A percentile compares a stretch with the other conserved stretches of the same genome.
Evolutionary conservation across 345 rosid genomes (phyloP).

Genomic region (Rubroshorea leprosula): DNA sequence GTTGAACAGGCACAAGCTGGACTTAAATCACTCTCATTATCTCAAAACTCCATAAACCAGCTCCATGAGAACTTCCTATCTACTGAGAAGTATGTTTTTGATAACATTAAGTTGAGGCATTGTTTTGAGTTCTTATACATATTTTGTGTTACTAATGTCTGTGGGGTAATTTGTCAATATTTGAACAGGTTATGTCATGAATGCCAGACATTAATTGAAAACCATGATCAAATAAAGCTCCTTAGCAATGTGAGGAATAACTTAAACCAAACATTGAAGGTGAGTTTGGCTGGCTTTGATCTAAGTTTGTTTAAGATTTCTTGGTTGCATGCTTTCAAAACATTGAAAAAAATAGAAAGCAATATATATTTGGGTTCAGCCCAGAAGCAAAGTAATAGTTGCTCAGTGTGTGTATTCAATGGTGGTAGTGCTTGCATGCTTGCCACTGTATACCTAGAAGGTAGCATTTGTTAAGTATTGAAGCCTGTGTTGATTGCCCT

Average conservation of each 20-base stretch:
- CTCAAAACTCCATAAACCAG: conserved; percentile 62
- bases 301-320: background rate
- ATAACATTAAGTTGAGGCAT: background rate
- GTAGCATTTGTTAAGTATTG: background rate
- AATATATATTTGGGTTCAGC: background rate
- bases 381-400: background rate
- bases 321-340: background rate
- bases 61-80: conserved; percentile 79
- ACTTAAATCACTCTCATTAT: conserved; percentile 59
- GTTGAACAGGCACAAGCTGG: conserved; percentile 93
- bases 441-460: too few species aligned
- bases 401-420: background rate
- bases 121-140: background rate
- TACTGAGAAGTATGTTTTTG: conserved; percentile 62
- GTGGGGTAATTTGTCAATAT: conserved; percentile 19
- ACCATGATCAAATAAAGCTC: conserved; percentile 97
- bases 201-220: conserved; percentile 93
- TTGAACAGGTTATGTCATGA: conserved; percentile 77
- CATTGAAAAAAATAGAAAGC: background rate
- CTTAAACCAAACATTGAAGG: conserved; percentile 86
- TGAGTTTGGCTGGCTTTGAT: conserved; percentile 23
- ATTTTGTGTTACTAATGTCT: background rate
- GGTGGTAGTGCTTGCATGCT: background rate
- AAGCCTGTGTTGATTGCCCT: background rate
- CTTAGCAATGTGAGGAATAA: conserved; percentile 95